These are phyloP conservation scores for Sclerotinia nivalis DNA, from an alignment of 2,329 filamentous ascomycete genomes.

Conservation along the genomic window DNA sequence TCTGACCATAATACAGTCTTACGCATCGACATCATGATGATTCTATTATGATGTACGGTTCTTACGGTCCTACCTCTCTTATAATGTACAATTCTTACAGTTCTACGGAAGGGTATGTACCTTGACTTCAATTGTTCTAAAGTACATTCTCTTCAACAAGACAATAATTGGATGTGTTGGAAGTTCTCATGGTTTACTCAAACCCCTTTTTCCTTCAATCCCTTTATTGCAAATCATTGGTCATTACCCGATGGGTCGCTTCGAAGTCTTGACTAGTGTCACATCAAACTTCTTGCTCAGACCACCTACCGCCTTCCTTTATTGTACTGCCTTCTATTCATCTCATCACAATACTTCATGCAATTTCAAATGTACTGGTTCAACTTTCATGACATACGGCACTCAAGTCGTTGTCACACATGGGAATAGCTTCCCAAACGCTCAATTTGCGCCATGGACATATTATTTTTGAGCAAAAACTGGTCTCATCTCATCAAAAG, in stretches of 20 bases:
- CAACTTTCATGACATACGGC: neutral
- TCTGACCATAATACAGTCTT: neutral
- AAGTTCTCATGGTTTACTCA: neutral
- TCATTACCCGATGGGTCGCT: neutral
- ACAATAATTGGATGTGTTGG: conserved; percentile 6
- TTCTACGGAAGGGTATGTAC: neutral
- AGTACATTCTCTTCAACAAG: neutral
- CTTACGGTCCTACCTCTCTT: too few relatives aligned
- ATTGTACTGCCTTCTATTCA: neutral
- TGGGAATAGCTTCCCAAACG: neutral
- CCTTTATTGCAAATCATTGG: neutral
- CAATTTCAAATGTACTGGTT: neutral
- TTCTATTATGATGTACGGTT: too few relatives aligned
- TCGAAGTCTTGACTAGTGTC: neutral
- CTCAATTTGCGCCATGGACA: neutral
- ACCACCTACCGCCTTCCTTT: conserved; percentile 6
- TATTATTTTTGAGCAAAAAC: neutral
- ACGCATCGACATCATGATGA: too few relatives aligned
- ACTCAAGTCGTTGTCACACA: neutral
- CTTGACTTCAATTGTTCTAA: neutral
- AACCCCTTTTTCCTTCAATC: conserved; percentile 9
- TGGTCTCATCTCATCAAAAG: neutral
- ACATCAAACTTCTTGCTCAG: neutral
- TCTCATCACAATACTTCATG: neutral
- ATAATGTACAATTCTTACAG: neutral